Conservation (phyloP, 495 filamentous ascomycete genomes). For the Aspergillus saccharolyticus region DNA sequence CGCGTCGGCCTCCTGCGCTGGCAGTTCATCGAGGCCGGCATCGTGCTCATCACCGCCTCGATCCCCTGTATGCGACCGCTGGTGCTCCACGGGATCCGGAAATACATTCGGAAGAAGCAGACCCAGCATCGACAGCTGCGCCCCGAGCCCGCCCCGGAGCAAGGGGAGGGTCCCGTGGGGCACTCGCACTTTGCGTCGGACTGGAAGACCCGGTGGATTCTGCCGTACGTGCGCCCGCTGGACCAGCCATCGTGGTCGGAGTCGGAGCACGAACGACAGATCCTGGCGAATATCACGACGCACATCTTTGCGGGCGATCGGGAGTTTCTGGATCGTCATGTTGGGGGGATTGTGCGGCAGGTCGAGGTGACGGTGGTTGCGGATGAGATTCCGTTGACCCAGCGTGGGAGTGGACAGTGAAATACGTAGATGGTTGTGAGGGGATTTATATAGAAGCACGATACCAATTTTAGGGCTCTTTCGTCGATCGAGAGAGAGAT, state of each 20-base stretch:
- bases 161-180: too few species aligned
- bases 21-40: constrained; percentile 15
- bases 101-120: not conserved
- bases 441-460: too few species aligned
- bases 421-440: too few species aligned
- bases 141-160: too few species aligned
- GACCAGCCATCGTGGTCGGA: not conserved
- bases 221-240: not conserved
- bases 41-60: constrained; percentile 32
- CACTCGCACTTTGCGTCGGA: not conserved
- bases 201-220: not conserved
- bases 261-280: not conserved
- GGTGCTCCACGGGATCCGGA: not conserved
- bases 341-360: not conserved
- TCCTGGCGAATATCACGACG: not conserved
- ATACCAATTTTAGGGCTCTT: too few species aligned
- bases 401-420: too few species aligned
- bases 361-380: not conserved
- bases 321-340: not conserved
- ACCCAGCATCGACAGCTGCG: not conserved
- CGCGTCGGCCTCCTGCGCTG: constrained; percentile 5
- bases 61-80: constrained; percentile 28
- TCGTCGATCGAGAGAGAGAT: too few species aligned
- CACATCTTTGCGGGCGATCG: not conserved
- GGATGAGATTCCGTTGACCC: constrained; percentile 5